Evolutionary conservation across 1,284 basidiomycete genomes (phyloP), one percentile per base, ranked within the genome.

Genomic region (Polyporus tsugae): DNA sequence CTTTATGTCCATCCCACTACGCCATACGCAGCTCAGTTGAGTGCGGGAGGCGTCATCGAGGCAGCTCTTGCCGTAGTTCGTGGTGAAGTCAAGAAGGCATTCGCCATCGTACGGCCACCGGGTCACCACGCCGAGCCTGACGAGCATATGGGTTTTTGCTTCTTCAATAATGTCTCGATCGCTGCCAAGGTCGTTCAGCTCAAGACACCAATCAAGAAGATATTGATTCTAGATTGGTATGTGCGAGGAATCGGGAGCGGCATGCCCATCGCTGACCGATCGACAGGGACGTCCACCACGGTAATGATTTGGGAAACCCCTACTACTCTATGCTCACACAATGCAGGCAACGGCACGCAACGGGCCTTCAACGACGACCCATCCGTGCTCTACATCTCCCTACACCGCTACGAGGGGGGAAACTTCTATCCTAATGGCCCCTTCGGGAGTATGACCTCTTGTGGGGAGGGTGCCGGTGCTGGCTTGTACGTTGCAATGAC

Each of bases 101-200:
- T 99, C 76, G 98, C 98, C 1, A 95, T 99, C 73, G 95, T 99
- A 42, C 89, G 98, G 33, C 98, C 98, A 11, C 98, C 98, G 0
- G 98, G 98, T 0, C 98, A 99, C 79, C 98, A 99, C 76, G 97
- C 98, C 22, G 98, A 99, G 80, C 98, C 98, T 1, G 93, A 97
- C 72, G 94, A 96, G 78, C 94, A 96, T 76, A 98, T 98, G 95
- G 98, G 98, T 0, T 99, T 99, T 81, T 99, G 98, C 81, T 97
- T 99, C 83, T 98, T 96, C 84, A 99, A 99, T 81, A 99, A 99
- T 75, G 97, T 98, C 25, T 94, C 97, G 1, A 93, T 99, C 6
- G 97, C 97, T 1, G 88, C 95, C 58, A 90, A 87, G 79, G 96
- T 93, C 42, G 88, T 91, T 38, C 94, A 92, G 75, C 84, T 91